A percentile compares a stretch with the other conserved stretches of the same genome.
phyloP scores from a whole-genome alignment of 129 eudicot genomes.

The Helichrysum umbraculigerum region DNA sequence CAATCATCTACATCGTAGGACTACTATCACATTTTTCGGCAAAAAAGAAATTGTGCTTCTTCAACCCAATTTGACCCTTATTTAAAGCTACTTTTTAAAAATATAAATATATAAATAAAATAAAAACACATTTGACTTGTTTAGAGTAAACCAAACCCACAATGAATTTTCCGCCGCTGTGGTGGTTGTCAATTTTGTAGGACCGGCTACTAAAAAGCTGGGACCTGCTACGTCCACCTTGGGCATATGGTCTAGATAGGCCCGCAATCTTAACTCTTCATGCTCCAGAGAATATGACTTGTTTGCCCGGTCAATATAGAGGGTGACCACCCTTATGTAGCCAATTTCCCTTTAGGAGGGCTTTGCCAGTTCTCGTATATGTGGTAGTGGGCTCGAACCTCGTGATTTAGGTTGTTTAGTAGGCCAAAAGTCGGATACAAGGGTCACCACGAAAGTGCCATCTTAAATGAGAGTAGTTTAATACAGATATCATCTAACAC shows the following conservation, averaged over 20 bases:
- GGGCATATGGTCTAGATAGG: not conserved
- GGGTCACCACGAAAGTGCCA: not conserved
- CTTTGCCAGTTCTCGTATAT: not conserved
- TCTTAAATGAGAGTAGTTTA: not conserved
- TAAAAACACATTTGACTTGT: not conserved
- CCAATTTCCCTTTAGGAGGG: too few species aligned
- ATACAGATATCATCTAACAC: not conserved
- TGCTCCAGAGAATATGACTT: too few species aligned
- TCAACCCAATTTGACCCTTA: not conserved
- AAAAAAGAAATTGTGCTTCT: not conserved
- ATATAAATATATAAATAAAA: too few species aligned
- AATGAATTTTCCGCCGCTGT: not conserved
- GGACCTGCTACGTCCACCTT: not conserved
- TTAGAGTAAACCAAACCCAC: not conserved
- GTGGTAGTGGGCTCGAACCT: not conserved
- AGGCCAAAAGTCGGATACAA: not conserved
- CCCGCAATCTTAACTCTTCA: too few species aligned
- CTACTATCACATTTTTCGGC: not conserved
- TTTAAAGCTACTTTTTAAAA: not conserved
- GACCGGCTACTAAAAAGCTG: not conserved
- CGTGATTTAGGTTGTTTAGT: not conserved
- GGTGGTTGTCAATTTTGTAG: not conserved
- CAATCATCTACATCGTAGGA: not conserved
- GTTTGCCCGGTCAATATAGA: too few species aligned
- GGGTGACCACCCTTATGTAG: too few species aligned